phyloP scores from a whole-genome alignment of 306 rosid genomes.

The Lablab purpureus region DNA sequence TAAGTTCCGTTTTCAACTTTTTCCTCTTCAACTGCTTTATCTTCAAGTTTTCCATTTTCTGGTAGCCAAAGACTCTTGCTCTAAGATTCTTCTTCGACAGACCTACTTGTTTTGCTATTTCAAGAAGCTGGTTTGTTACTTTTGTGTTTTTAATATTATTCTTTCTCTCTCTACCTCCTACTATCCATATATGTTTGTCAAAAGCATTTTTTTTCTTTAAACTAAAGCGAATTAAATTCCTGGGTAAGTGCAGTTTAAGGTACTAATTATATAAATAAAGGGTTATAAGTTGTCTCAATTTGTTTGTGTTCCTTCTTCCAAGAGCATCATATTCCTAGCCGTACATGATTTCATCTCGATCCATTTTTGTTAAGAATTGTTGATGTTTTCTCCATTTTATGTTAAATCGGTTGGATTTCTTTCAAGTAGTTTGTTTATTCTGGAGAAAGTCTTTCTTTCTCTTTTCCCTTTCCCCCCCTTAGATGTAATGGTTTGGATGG shows the following conservation, averaged over 20 bases:
- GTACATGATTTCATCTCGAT: conserved; percentile 15
- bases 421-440: background rate
- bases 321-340: background rate
- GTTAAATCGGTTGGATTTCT: conserved; percentile 21
- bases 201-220: background rate
- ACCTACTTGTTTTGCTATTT: conserved; percentile 3
- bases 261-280: background rate
- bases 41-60: conserved; percentile 23
- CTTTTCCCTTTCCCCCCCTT: background rate
- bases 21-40: background rate
- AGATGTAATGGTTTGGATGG: conserved; percentile 6
- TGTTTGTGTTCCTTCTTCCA: background rate
- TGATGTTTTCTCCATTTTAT: conserved; percentile 17
- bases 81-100: background rate
- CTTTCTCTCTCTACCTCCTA: background rate
- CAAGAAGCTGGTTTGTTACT: background rate
- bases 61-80: background rate
- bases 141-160: background rate
- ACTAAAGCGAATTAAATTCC: background rate
- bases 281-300: background rate
- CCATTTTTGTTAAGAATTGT: background rate
- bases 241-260: conserved; percentile 1
- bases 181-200: background rate
- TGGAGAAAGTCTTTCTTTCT: background rate
- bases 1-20: conserved; percentile 7